phyloP scores from a whole-genome alignment of 805 yeast genomes.

The Metschnikowia gruessii region DNA sequence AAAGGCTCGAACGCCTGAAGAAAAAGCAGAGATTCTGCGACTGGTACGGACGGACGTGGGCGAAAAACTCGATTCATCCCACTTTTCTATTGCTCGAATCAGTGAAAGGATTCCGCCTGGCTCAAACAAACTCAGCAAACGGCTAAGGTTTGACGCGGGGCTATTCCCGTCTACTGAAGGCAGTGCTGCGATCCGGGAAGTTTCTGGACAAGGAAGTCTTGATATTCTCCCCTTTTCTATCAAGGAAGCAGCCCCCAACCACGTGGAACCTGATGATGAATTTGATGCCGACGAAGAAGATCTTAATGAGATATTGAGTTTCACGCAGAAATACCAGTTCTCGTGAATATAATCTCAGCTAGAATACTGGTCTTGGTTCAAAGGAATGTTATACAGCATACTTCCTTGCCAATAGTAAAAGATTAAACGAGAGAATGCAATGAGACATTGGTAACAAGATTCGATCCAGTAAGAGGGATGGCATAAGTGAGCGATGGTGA shows the following conservation, averaged over 20 bases:
- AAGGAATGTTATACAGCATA: too few species aligned
- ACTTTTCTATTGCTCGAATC: neutral
- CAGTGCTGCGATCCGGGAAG: neutral
- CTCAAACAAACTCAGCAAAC: slow-evolving; percentile 9
- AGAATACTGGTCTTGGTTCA: too few species aligned
- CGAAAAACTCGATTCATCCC: slow-evolving; percentile 3
- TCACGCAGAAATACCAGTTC: neutral
- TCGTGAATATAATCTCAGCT: neutral
- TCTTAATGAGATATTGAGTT: neutral
- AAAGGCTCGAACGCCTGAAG: neutral
- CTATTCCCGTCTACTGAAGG: neutral
- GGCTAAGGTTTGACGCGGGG: slow-evolving; percentile 6
- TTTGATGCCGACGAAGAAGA: neutral
- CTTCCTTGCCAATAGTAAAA: too few species aligned
- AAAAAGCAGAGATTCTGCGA: neutral
- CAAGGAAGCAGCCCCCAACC: neutral
- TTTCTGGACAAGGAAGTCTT: neutral
- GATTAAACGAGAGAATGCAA: too few species aligned
- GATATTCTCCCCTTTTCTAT: neutral
- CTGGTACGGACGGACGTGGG: neutral
- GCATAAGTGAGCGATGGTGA: too few species aligned
- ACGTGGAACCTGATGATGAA: too few species aligned
- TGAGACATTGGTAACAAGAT: too few species aligned
- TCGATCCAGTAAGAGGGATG: too few species aligned
- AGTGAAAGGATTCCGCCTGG: slow-evolving; percentile 12